Evolutionary conservation across 2,329 filamentous ascomycete genomes (phyloP), one percentile per base, ranked within the genome.

Genomic region (Raffaelea arxii): DNA sequence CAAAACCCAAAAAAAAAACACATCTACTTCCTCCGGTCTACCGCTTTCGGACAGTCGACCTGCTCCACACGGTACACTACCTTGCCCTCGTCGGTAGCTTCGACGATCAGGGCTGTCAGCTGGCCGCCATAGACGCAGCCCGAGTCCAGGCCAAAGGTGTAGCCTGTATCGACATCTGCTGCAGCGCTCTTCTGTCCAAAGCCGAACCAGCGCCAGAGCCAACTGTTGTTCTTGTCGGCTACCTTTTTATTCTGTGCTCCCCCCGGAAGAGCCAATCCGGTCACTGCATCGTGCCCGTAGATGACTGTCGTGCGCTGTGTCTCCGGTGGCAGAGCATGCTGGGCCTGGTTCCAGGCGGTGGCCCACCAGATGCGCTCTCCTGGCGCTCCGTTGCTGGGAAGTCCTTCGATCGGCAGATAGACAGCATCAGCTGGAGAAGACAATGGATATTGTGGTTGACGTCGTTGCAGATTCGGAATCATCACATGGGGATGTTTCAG

Each of bases 261-360:
- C 11, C 51, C 27, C 18, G 52, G 54, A 23, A 55, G 44, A 19
- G 52, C 76, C 74, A 94, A 73, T 0, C 88, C 89, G 3, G 67
- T 66, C 56, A 82, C 81, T 21, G 87, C 78, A 60, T 96, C 87
- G 60, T 97, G 91, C 5, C 90, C 90, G 63, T 94, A 96, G 48
- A 94, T 74, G 36, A 94, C 83, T 1, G 85, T 87, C 36, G 70
- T 77, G 10, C 75, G 69, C 25, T 64, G 54, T 12, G 51, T 41
- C 51, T 40, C 49, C 22, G 41, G 42, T 11, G 51, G 47, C 2
- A 60, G 49, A 23, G 57, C 57, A 45, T 60, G 61, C 55, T 81
- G 74, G 47, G 64, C 62, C 46, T 65, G 65, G 56, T 80, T 74
- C 78, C 78, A 82, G 7, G 67, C 64, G 55, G 81, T 75, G 44